A percentile compares a stretch with the other conserved stretches of the same genome.
Evolutionary conservation across 1,139 yeast species (phyloP).

Genomic region (Candida pseudocylindracea): DNA sequence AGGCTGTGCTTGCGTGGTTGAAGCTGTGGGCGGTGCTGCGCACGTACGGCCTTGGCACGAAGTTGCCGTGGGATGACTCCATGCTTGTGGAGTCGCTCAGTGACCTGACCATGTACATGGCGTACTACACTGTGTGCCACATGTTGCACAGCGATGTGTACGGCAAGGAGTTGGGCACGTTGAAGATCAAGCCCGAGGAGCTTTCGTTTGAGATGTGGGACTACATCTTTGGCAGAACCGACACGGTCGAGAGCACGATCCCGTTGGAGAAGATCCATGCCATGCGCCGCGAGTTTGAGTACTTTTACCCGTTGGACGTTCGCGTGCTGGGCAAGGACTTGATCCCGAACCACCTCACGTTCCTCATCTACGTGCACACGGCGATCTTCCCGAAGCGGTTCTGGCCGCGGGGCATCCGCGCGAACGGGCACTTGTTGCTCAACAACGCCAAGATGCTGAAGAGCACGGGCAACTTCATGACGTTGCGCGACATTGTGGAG

Average conservation of each 20-base stretch:
- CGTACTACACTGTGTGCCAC: conserved; percentile 82
- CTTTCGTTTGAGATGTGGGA: conserved; percentile 92
- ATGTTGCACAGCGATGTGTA: conserved; percentile 72
- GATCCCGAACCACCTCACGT: conserved; percentile 92
- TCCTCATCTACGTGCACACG: conserved; percentile 81
- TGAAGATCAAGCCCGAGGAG: conserved; percentile 58
- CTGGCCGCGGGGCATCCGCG: conserved; percentile 93
- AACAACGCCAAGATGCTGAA: conserved; percentile 97
- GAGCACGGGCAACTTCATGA: conserved; percentile 93
- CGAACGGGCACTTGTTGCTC: conserved; percentile 86
- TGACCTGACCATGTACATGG: conserved; percentile 91
- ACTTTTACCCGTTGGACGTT: conserved; percentile 82
- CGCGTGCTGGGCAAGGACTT: conserved; percentile 93
- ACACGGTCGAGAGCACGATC: conserved; percentile 33
- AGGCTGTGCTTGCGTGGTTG: conserved; percentile 90
- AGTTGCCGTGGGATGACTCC: conserved; percentile 92
- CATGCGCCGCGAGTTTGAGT: conserved; percentile 85
- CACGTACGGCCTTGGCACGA: conserved; percentile 90
- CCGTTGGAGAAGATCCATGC: conserved; percentile 43
- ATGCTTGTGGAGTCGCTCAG: conserved; percentile 87
- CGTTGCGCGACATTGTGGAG: conserved; percentile 59
- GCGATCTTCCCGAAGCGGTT: conserved; percentile 75
- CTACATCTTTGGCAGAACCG: conserved; percentile 61
- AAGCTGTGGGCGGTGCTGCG: conserved; percentile 98
- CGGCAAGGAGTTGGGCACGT: conserved; percentile 55